Percentiles rank a stretch among this genome's conserved stretches.
These are phyloP conservation scores for Mimosa bimucronata DNA, from an alignment of 306 rosid genomes.

Conservation along the genomic window DNA sequence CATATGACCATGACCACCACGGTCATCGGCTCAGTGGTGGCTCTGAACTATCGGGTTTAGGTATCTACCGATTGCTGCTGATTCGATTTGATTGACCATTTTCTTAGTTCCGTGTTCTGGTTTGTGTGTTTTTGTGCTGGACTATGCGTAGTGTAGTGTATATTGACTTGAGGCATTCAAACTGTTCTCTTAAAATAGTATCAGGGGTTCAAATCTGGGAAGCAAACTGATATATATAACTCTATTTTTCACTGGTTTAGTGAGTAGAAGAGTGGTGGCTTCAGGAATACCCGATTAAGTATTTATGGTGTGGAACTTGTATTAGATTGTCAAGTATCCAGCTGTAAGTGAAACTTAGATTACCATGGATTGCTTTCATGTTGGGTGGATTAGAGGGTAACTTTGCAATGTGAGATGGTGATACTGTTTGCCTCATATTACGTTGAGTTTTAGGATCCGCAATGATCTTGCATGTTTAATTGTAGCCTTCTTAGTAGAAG, in stretches of 20 bases:
- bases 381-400: background rate
- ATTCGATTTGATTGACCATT: background rate
- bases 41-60: constrained; percentile 65
- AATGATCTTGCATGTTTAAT: constrained; percentile 4
- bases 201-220: background rate
- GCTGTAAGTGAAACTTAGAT: background rate
- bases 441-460: constrained; percentile 1
- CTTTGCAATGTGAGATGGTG: constrained; percentile 11
- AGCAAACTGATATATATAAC: background rate
- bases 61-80: constrained; percentile 36
- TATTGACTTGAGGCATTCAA: constrained; percentile 7
- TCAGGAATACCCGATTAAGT: background rate
- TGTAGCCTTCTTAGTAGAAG: constrained; percentile 19
- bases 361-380: constrained; percentile 6
- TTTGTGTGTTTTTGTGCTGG: constrained; percentile 27
- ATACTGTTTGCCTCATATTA: constrained; percentile 6
- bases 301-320: background rate
- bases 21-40: constrained; percentile 36
- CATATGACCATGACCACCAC: constrained; percentile 33
- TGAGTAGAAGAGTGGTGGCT: background rate
- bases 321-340: background rate
- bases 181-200: background rate
- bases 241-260: background rate
- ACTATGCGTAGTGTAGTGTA: constrained; percentile 5
- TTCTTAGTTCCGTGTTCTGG: background rate